Evolutionary conservation across 1,284 basidiomycete genomes (phyloP).

Genomic region (Boletellus deceptivus): DNA sequence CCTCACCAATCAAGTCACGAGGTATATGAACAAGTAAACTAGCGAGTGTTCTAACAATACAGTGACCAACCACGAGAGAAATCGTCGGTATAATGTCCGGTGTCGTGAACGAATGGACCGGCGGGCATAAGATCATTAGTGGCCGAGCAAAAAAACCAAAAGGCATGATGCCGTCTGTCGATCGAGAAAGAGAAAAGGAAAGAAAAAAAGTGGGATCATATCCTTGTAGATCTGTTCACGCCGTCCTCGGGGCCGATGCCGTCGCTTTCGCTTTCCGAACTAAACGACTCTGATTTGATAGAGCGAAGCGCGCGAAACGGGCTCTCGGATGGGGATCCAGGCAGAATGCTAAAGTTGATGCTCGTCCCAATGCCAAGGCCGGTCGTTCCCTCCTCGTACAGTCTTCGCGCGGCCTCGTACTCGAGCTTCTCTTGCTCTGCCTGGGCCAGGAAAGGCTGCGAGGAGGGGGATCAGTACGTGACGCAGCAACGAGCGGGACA

Average conservation of each 20-base stretch:
- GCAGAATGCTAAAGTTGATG: conserved; percentile 77
- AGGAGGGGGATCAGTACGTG: conserved; percentile 9
- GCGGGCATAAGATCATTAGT: conserved; percentile 20
- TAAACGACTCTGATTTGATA: conserved; percentile 55
- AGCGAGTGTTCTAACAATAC: conserved; percentile 41
- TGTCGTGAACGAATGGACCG: conserved; percentile 31
- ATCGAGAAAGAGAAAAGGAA: conserved; percentile 1
- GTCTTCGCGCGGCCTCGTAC: conserved; percentile 76
- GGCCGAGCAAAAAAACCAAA: conserved; percentile 1
- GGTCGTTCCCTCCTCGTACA: conserved; percentile 80
- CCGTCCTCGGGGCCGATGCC: conserved; percentile 50
- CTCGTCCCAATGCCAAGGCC: conserved; percentile 64
- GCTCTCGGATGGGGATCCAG: conserved; percentile 50
- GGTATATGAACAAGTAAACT: conserved; percentile 37
- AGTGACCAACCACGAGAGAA: conserved; percentile 21
- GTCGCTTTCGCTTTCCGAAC: conserved; percentile 66
- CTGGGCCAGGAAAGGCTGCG: conserved; percentile 83
- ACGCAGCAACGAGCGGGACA: conserved; percentile 2
- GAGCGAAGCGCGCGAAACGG: conserved; percentile 48
- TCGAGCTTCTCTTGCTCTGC: conserved; percentile 92
- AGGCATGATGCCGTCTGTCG: conserved; percentile 2
- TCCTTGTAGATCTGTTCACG: conserved; percentile 31
- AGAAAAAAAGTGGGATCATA: conserved; percentile 20
- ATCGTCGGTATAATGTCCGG: conserved; percentile 30
- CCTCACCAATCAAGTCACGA: conserved; percentile 16